Evolutionary conservation across 2,329 filamentous ascomycete genomes (phyloP).

Genomic region (Pseudogymnoascus sp.): DNA sequence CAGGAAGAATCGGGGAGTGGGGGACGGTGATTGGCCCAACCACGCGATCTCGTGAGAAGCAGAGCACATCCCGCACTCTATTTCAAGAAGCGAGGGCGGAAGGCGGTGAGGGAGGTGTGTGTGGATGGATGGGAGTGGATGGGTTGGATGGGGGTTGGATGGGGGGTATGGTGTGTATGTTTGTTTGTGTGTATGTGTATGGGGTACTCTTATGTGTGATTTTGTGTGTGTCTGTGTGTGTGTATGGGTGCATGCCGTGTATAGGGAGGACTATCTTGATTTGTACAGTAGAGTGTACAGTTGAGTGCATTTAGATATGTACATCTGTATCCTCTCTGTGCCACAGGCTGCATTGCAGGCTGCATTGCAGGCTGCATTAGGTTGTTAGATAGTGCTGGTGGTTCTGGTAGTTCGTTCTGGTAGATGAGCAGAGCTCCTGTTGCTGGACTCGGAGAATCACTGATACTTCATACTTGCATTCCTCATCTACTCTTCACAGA

Average conservation of each 20-base stretch:
- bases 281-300: too few relatives aligned
- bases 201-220: background rate
- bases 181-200: background rate
- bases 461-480: too few relatives aligned
- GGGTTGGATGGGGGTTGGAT: too few relatives aligned
- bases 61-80: background rate
- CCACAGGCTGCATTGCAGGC: background rate
- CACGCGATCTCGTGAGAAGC: background rate
- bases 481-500: too few relatives aligned
- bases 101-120: background rate
- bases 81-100: background rate
- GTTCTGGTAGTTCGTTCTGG: background rate
- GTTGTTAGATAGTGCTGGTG: background rate
- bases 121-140: background rate
- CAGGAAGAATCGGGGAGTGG: background rate
- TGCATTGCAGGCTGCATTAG: background rate
- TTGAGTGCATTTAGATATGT: background rate
- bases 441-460: too few relatives aligned
- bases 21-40: background rate
- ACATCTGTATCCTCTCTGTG: background rate
- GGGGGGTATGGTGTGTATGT: background rate
- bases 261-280: background rate
- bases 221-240: too few relatives aligned
- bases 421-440: background rate
- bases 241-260: too few relatives aligned